These are phyloP conservation scores for Thymus mandschuricus DNA, from an alignment of 257 asterid genomes.

Conservation along the genomic window DNA sequence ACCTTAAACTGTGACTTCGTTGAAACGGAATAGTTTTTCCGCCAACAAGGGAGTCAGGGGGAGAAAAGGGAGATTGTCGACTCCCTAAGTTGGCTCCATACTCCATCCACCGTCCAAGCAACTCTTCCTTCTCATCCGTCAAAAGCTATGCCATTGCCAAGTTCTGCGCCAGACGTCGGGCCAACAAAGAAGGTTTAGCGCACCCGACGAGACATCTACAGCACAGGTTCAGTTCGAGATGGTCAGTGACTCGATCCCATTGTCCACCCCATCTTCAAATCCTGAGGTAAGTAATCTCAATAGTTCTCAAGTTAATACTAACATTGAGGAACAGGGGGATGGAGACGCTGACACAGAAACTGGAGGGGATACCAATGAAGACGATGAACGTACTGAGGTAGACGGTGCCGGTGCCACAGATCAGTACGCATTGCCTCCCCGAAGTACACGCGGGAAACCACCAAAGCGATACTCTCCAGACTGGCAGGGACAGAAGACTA, in stretches of 20 bases:
- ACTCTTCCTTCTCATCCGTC: not conserved
- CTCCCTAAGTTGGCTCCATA: constrained; percentile 14
- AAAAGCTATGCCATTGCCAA: not conserved
- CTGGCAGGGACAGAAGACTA: not conserved
- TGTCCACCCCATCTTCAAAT: not conserved
- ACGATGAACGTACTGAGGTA: not conserved
- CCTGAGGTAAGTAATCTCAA: not conserved
- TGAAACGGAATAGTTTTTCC: not conserved
- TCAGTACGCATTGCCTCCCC: not conserved
- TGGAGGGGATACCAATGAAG: not conserved
- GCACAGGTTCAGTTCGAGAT: not conserved
- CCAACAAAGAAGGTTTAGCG: not conserved
- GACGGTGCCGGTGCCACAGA: not conserved
- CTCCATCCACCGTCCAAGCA: not conserved
- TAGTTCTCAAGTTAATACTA: not conserved
- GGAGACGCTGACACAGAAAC: not conserved
- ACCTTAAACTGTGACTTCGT: not conserved
- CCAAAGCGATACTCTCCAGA: not conserved
- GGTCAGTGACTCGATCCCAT: not conserved
- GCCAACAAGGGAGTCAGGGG: not conserved
- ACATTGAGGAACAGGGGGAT: not conserved
- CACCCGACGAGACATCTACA: not conserved
- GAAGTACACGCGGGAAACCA: not conserved
- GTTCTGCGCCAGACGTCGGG: not conserved
- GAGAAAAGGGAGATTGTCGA: not conserved